Base-by-base conservation (phyloP, 2,329 filamentous ascomycete species). In the Hymenoscyphus scutula region DNA sequence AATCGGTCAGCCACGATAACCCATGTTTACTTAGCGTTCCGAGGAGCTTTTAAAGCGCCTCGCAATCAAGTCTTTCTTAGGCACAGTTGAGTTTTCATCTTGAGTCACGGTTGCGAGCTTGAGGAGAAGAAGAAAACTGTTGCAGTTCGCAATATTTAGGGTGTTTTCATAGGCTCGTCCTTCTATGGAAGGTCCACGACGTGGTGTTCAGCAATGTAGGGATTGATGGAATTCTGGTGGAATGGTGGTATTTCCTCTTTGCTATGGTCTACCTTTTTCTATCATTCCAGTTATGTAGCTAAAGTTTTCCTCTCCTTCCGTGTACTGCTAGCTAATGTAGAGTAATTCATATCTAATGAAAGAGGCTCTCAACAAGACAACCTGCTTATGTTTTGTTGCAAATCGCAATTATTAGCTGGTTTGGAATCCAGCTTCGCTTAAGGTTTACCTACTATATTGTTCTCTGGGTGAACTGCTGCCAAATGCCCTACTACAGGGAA, bases 21-120 rank as follows among this genome's bases (percentile, higher is more conserved):
- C 45, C 19, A 51, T 51, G 45, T 23, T 51, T 51, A 23, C 45
- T 51, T 51, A 51, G 45, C 45, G 41, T 10, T 48, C 41, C 41
- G 10, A 13, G 45, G 19, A 25, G 19, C 2, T 51, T 23, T 23
- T 25, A 23, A 51, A 51, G 45, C 19, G 45, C 45, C 45, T 51
- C 45, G 45, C 53, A 55, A 55, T 23, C 15, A 32, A 55, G 3
- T 19, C 25, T 45, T 51, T 3, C 41, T 48, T 7, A 19, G 19
- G 45, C 45, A 51, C 45, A 11, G 10, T 51, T 51, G 13, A 25
- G 19, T 25, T 51, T 51, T 25, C 19, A 51, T 15, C 19, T 51
- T 13, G 45, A 25, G 45, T 51, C 45, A 51, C 10, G 45, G 13
- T 48, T 48, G 41, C n/a, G 41, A 30, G 45, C n/a, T 27, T 25